Evolutionary conservation across 768 basidiomycete genomes (phyloP), one percentile per base, ranked within the genome.

Genomic region (Glaciozyma martinii): DNA sequence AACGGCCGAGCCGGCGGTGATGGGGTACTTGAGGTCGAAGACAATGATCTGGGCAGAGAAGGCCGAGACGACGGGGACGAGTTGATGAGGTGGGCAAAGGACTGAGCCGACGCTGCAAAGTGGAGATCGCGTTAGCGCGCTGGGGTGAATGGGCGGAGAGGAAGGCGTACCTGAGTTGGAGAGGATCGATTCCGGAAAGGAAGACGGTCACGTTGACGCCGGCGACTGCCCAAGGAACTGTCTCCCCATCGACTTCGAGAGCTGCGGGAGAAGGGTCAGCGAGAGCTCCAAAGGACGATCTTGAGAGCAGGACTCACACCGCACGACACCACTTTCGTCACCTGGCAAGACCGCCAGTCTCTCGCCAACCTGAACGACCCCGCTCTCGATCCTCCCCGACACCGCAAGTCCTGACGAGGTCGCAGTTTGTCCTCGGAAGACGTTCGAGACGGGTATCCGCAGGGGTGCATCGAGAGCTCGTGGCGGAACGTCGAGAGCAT

Each of bases 341-440:
- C 94, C 94, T 0, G 95, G 95, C 5, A 95, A 78, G 57, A 93
- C 84, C 49, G 90, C 81, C 44, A 98, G 71, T 47, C 83, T 81
- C 78, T 98, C 93, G 3, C 95, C 94, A 3, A 92, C 87, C 76
- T 97, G 93, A 5, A 97, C 82, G 44, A 97, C 80, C 8, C 95
- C 95, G 50, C 86, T 85, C 72, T 86, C 89, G 52, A 98, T 78
- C 57, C 92, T 79, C 23, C 95, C 95, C 29, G 86, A 83, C 0
- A 97, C 84, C 0, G 85, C 88, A 7, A 83, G 84, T n/a, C 81
- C 81, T 2, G 78, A 78, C 1, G 79, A 77, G 3, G 87, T 83
- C 3, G 88, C 84, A 21, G 86, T 84, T 73, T 87, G 86, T 5
- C 89, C 88, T 76, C 86, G 93, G 81, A 94, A 98, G 5, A 98